Conservation (phyloP, 148 eudicot genomes). For the Limonium bicolor region DNA sequence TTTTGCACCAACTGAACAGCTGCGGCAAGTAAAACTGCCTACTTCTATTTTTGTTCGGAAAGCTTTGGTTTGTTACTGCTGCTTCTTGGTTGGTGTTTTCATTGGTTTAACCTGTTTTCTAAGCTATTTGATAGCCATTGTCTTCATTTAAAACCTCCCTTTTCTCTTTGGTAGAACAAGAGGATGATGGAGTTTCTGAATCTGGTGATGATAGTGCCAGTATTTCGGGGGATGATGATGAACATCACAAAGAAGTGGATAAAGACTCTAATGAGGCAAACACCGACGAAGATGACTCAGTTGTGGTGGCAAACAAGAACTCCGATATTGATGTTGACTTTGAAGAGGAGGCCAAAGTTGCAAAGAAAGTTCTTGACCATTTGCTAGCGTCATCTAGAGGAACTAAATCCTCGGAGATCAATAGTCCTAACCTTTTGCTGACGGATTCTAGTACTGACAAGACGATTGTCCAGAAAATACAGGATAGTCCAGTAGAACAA, state of each 20-base stretch:
- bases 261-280: conserved; percentile 23
- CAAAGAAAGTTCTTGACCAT: conserved; percentile 68
- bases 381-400: conserved; percentile 41
- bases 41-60: too few relatives aligned
- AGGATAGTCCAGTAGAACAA: conserved; percentile 10
- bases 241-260: conserved; percentile 10
- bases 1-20: too few relatives aligned
- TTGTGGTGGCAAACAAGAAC: conserved; percentile 20
- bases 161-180: conserved; percentile 24
- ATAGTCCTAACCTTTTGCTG: too few relatives aligned
- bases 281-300: conserved; percentile 25
- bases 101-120: too few relatives aligned
- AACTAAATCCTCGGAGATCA: conserved; percentile 9
- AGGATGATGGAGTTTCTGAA: conserved; percentile 19
- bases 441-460: too few relatives aligned
- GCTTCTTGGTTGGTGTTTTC: too few relatives aligned
- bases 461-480: conserved; percentile 12
- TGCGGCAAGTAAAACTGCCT: too few relatives aligned
- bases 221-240: conserved; percentile 35
- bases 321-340: conserved; percentile 24
- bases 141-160: neutral
- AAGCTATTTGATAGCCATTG: too few relatives aligned
- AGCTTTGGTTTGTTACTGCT: too few relatives aligned
- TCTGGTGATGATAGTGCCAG: conserved; percentile 28
- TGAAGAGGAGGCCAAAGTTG: conserved; percentile 69